These are phyloP conservation scores for Nannochloropsis oceanica DNA, from an alignment of 108 stramenopile genomes.

Conservation along the genomic window DNA sequence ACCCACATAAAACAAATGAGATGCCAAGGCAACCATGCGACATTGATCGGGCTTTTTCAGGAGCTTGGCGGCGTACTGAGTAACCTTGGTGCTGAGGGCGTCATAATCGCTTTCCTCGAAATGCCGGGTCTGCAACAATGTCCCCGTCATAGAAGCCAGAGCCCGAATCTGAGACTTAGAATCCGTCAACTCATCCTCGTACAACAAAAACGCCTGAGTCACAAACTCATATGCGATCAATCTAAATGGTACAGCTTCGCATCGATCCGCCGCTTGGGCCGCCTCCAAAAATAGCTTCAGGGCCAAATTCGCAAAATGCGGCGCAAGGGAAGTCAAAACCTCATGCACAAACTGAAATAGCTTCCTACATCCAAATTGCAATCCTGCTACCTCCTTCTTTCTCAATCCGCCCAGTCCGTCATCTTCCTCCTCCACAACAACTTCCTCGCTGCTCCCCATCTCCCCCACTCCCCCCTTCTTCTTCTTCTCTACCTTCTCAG, in stretches of 20 bases:
- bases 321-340: conserved; percentile 57
- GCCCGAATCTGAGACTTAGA: conserved; percentile 62
- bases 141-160: conserved; percentile 66
- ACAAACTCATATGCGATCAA: conserved; percentile 86
- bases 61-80: conserved; percentile 82
- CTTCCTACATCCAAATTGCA: conserved; percentile 52
- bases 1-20: conserved; percentile 66
- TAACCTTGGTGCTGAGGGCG: conserved; percentile 73
- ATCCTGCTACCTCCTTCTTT: not conserved
- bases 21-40: conserved; percentile 65
- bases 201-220: conserved; percentile 57
- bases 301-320: conserved; percentile 50
- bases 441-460: not conserved
- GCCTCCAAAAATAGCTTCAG: conserved; percentile 73
- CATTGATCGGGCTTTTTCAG: conserved; percentile 88
- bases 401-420: not conserved
- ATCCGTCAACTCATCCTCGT: conserved; percentile 76
- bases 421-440: not conserved
- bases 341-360: conserved; percentile 85
- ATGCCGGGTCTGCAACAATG: conserved; percentile 50
- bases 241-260: conserved; percentile 36
- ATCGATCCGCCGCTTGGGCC: conserved; percentile 61
- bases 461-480: not conserved
- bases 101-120: conserved; percentile 74
- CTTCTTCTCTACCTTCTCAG: not conserved